A percentile compares a stretch with the other conserved stretches of the same genome.
phyloP scores from a whole-genome alignment of 345 rosid species.

The Populus nigra region DNA sequence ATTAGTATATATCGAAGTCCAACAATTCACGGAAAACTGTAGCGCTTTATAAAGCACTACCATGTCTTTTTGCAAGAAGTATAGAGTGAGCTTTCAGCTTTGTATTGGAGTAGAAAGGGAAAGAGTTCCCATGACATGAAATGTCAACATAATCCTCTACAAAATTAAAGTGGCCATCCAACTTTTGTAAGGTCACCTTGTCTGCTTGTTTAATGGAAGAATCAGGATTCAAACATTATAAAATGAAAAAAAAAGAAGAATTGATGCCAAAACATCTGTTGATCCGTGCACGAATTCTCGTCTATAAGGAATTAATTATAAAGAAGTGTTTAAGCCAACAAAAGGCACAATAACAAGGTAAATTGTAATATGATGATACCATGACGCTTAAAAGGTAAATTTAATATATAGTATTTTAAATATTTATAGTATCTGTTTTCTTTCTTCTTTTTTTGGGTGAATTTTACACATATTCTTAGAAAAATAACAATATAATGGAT shows the following conservation, averaged over 20 bases:
- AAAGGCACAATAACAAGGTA: too few species aligned
- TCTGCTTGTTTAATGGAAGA: not conserved
- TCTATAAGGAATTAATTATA: too few species aligned
- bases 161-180: slow-evolving; percentile 15
- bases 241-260: not conserved
- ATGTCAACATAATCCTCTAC: slow-evolving; percentile 16
- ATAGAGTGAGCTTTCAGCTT: too few species aligned
- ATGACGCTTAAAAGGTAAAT: too few species aligned
- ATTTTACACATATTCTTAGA: too few species aligned
- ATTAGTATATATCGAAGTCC: not conserved
- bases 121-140: not conserved
- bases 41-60: not conserved
- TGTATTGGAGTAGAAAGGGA: not conserved
- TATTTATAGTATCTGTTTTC: too few species aligned
- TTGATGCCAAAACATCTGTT: not conserved
- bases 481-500: too few species aligned
- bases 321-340: too few species aligned
- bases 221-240: not conserved
- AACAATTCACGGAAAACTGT: not conserved
- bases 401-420: too few species aligned
- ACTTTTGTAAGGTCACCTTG: slow-evolving; percentile 12
- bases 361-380: too few species aligned
- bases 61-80: not conserved
- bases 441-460: too few species aligned
- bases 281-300: too few species aligned